These are phyloP conservation scores for Rhexocercosporidium sp. DNA, from an alignment of 2,329 filamentous ascomycete genomes.

Conservation along the genomic window DNA sequence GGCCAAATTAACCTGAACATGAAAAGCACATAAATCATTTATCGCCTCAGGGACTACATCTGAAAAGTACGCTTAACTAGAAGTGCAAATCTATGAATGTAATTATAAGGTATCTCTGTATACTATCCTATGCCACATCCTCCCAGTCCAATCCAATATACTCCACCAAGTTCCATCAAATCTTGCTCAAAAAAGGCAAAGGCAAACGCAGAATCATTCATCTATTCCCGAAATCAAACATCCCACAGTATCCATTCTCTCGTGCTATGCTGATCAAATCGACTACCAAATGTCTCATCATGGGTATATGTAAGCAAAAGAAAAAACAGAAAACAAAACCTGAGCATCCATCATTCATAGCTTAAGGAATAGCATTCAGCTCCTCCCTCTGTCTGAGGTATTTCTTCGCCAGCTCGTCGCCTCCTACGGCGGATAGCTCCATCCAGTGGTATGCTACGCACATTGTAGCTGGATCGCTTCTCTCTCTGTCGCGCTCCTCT, in stretches of 20 bases:
- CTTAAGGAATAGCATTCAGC: slow-evolving; percentile 40
- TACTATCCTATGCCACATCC: background rate
- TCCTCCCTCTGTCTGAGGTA: slow-evolving; percentile 70
- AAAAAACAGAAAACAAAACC: background rate
- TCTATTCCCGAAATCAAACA: background rate
- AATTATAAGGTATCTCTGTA: slow-evolving; percentile 8
- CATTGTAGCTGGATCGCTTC: slow-evolving; percentile 87
- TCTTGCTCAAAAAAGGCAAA: background rate
- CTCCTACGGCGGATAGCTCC: slow-evolving; percentile 85
- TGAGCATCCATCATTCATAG: background rate
- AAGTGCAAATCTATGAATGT: background rate
- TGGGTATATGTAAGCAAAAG: slow-evolving; percentile 8
- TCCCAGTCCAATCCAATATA: background rate
- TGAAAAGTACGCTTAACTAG: background rate
- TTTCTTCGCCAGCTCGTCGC: slow-evolving; percentile 81
- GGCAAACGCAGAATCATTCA: background rate
- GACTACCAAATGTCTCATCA: background rate
- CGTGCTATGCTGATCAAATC: background rate
- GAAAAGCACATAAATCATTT: background rate
- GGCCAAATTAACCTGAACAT: too few relatives aligned
- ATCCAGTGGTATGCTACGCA: slow-evolving; percentile 98
- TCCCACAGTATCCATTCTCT: background rate
- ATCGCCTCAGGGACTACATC: background rate
- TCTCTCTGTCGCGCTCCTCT: slow-evolving; percentile 59
- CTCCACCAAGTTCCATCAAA: background rate